Percentiles rank a stretch among this genome's conserved stretches.
These are phyloP conservation scores for Phyllosticta citriasiana DNA, from an alignment of 2,329 filamentous ascomycete species.

Conservation along the genomic window DNA sequence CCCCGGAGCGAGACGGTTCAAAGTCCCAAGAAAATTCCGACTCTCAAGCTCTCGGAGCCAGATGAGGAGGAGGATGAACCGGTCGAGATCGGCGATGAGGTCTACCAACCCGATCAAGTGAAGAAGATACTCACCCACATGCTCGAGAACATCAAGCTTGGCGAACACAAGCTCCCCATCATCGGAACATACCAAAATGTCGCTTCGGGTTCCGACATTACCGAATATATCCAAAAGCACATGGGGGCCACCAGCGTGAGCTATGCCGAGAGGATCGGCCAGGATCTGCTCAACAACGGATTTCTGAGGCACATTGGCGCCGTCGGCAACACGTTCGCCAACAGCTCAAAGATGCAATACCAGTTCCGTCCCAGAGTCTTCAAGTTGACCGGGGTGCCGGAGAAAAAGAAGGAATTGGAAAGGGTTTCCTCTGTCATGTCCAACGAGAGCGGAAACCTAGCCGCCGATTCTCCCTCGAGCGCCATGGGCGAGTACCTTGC, in stretches of 20 bases:
- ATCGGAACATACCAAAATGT: constrained; percentile 92
- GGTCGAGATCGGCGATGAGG: constrained; percentile 82
- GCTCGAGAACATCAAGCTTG: constrained; percentile 74
- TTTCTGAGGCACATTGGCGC: constrained; percentile 87
- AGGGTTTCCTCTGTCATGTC: constrained; percentile 65
- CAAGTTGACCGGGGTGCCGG: constrained; percentile 73
- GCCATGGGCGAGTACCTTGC: constrained; percentile 81
- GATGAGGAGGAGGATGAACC: constrained; percentile 63
- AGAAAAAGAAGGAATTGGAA: constrained; percentile 67
- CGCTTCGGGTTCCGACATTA: constrained; percentile 82
- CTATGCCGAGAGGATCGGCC: constrained; percentile 88
- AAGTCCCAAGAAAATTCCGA: constrained; percentile 55
- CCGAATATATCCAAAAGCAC: constrained; percentile 85
- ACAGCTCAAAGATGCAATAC: constrained; percentile 95
- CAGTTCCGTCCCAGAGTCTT: constrained; percentile 94
- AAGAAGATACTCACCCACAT: constrained; percentile 85
- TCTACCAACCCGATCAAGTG: constrained; percentile 74
- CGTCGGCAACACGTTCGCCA: constrained; percentile 90
- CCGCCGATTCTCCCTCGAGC: constrained; percentile 71
- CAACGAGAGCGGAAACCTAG: constrained; percentile 36
- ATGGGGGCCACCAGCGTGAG: constrained; percentile 76
- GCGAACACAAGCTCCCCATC: constrained; percentile 91
- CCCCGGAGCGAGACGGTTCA: constrained; percentile 45
- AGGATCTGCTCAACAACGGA: constrained; percentile 78
- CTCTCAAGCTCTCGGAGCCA: constrained; percentile 75